Evolutionary conservation across 805 yeast genomes (phyloP).

Genomic region (Wickerhamomyces ciferrii): DNA sequence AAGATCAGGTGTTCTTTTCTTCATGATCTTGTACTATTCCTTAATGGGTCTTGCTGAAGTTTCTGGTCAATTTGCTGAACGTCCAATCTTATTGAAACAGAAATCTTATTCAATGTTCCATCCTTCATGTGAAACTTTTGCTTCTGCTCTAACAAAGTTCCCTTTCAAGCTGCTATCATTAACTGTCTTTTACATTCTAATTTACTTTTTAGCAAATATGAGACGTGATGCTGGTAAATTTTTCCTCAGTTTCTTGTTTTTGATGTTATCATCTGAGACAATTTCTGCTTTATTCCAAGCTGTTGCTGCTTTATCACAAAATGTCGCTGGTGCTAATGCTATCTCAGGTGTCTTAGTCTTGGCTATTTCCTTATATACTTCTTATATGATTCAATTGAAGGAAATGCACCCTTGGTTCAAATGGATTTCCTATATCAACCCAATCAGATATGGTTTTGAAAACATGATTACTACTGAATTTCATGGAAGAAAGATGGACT

Average conservation of each 20-base stretch:
- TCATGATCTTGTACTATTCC: slow-evolving; percentile 49
- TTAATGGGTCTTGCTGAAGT: slow-evolving; percentile 45
- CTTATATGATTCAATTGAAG: slow-evolving; percentile 55
- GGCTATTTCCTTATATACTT: slow-evolving; percentile 52
- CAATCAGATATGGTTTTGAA: slow-evolving; percentile 56
- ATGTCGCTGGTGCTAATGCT: slow-evolving; percentile 53
- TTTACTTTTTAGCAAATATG: slow-evolving; percentile 54
- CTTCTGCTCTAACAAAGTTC: slow-evolving; percentile 53
- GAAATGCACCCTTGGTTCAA: slow-evolving; percentile 69
- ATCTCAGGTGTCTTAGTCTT: slow-evolving; percentile 51
- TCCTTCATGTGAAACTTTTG: slow-evolving; percentile 70
- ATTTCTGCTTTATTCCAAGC: slow-evolving; percentile 49
- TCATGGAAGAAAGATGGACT: slow-evolving; percentile 46
- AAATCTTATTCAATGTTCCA: slow-evolving; percentile 66
- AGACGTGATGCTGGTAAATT: slow-evolving; percentile 46
- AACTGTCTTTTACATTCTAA: slow-evolving; percentile 39
- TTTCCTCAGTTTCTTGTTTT: slow-evolving; percentile 44
- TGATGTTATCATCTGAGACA: slow-evolving; percentile 36
- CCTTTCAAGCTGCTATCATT: slow-evolving; percentile 52
- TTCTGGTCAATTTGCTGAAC: slow-evolving; percentile 38
- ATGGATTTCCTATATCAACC: slow-evolving; percentile 58
- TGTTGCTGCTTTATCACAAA: slow-evolving; percentile 44
- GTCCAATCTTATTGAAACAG: slow-evolving; percentile 66
- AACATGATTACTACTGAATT: slow-evolving; percentile 63
- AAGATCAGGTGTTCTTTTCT: slow-evolving; percentile 58